phyloP scores from a whole-genome alignment of 495 filamentous ascomycete species.

The Evernia prunastri region DNA sequence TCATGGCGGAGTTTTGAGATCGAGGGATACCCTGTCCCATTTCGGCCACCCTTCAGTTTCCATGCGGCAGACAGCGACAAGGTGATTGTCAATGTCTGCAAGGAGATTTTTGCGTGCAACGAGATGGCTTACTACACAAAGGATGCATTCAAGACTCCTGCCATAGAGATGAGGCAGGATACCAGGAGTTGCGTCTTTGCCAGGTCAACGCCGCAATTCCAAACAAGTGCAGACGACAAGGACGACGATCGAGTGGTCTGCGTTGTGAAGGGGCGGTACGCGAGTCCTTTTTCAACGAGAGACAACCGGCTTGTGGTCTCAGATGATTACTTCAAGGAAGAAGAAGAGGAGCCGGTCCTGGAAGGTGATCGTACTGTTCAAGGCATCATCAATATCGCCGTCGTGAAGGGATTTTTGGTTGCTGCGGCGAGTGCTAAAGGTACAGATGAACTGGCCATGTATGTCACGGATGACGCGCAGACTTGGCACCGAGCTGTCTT shows the following conservation, averaged over 20 bases:
- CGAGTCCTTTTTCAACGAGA: conserved; percentile 45
- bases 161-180: conserved; percentile 53
- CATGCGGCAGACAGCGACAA: conserved; percentile 74
- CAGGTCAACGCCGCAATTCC: conserved; percentile 64
- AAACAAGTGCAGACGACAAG: conserved; percentile 50
- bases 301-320: conserved; percentile 73
- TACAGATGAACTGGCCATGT: conserved; percentile 86
- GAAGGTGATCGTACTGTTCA: conserved; percentile 62
- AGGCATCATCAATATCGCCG: conserved; percentile 68
- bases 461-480: conserved; percentile 67
- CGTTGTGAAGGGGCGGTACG: conserved; percentile 62
- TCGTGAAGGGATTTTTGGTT: conserved; percentile 78
- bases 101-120: conserved; percentile 31
- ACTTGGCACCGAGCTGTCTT: conserved; percentile 93
- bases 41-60: conserved; percentile 53
- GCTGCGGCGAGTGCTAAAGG: conserved; percentile 70
- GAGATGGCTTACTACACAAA: conserved; percentile 66
- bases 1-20: conserved; percentile 69
- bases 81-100: conserved; percentile 75
- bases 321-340: conserved; percentile 63
- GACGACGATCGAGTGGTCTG: conserved; percentile 67
- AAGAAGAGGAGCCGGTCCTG: conserved; percentile 61
- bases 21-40: conserved; percentile 41
- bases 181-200: conserved; percentile 79
- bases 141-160: conserved; percentile 63